Base-by-base conservation (phyloP, 257 asterid species). In the Agastache rugosa region DNA sequence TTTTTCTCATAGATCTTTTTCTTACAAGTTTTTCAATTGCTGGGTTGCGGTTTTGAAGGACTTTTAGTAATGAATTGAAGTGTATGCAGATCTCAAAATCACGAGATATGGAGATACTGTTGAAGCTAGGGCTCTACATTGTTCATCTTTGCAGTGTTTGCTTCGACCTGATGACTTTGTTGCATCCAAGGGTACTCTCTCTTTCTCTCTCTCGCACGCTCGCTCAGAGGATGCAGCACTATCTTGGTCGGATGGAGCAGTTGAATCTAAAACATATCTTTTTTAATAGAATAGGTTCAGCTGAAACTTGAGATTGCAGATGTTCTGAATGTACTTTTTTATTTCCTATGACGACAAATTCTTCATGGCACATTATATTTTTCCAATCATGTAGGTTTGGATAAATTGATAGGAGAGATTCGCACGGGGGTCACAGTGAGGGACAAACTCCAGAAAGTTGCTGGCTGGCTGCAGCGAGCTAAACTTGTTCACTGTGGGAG, bases 121-220 rank as follows among this genome's bases (percentile, higher is more conserved):
- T 54, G 96, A 90, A 86, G 96, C 91, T 37, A 82, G 89, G 82
- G 87, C 92, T 27, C 69, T 88, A 15, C 84, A 84, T 53, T 85
- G 89, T 77, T 90, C 96, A 60, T 82, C 89, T 75, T 70, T 87
- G 75, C 85, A 79, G 37, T 73, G 85, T 73, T 80, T 86, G 48
- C 76, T 88, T 76, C 82, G 77, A 61, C 77, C 89, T 44, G 69
- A 75, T 50, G 88, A 90, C 76, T 78, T 84, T 59, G 83, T 69
- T 56, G 39, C 80, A 27, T 79, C 83, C 62, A 85, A 83, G 59
- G 92, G 96, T 90, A 63, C 60, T 51, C 16, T 63, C 63, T 67
- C 72, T 69, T 66, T 47, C 61, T 50, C 60, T 14, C 74, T 44
- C 44, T 63, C 73, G 19, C 10, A n/a, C 41, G 6, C 41, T 35